Evolutionary conservation across 192 early-diverging fungal genomes (phyloP), one percentile per base, ranked within the genome.

Genomic region (Coemansia sp.): DNA sequence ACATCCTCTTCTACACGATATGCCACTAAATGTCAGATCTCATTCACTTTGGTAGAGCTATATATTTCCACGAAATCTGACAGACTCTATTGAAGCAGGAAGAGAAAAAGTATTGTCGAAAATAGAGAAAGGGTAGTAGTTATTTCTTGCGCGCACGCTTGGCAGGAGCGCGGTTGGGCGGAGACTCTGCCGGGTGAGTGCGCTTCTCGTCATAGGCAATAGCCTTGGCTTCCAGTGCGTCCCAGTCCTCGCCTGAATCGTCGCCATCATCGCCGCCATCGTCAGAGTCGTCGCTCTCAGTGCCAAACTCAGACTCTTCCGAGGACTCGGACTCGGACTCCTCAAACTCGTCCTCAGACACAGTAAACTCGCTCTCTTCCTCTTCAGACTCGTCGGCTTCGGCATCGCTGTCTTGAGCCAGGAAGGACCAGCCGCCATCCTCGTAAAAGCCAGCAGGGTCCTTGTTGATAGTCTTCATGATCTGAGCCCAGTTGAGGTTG

Each of bases 381-480:
- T 84, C 85, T 37, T 83, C 88, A 0, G 83, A 83, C 48, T 74
- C 84, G 26, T 86, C 85, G 55, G 76, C 79, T 47, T 83, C 84
- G 59, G 86, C 88, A 45, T 87, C 86, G 58, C 72, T 75, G 59
- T 90, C 90, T 23, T 80, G 72, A 11, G 86, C 85, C 73, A 99
- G 75, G 85, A 98, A 97, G 57, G 77, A 80, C 97, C 97, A 99
- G 23, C 94, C 95, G 63, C 94, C 95, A 35, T 95, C 89, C 50
- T 82, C 74, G 76, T 92, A 99, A 74, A 99, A 99, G 34, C 86
- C 90, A 5, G 86, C 90, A 0, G 97, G 95, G 69, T 98, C 92
- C 56, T 93, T 88, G 74, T 92, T 91, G 34, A 99, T 88, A 0
- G 95, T 98, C 79, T 97, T 99, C 97, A 99, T 99, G 78, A 99